Conservation (phyloP, 805 yeast genomes). For the Ogataea pilisensis region DNA sequence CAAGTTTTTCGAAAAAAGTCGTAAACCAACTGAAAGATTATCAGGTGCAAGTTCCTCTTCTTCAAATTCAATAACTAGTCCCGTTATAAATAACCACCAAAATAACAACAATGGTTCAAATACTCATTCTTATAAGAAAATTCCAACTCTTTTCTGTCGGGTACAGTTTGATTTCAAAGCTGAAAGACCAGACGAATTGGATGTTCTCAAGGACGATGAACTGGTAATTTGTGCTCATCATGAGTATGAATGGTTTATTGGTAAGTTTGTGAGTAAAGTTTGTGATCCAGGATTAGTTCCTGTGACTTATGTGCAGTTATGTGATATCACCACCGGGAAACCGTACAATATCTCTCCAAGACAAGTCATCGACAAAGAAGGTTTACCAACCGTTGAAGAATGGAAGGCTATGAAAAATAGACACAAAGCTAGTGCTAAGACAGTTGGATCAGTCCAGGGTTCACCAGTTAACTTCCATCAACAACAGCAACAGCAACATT, state of each 20-base stretch:
- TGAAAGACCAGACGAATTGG: conserved; percentile 78
- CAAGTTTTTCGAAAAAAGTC: conserved; percentile 66
- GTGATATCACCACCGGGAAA: conserved; percentile 68
- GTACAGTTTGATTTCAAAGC: conserved; percentile 86
- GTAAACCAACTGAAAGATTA: conserved; percentile 32
- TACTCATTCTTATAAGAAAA: conserved; percentile 28
- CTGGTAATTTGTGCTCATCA: conserved; percentile 94
- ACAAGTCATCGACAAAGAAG: conserved; percentile 54
- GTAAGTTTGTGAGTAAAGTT: conserved; percentile 88
- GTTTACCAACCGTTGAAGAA: conserved; percentile 88
- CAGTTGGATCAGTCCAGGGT: conserved; percentile 25
- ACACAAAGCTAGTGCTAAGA: conserved; percentile 80
- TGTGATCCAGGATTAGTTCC: conserved; percentile 99
- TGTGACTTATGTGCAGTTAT: conserved; percentile 78
- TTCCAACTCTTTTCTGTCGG: conserved; percentile 63
- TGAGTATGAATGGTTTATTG: conserved; percentile 95
- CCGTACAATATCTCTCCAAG: conserved; percentile 46
- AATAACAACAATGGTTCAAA: conserved; percentile 2
- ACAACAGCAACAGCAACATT: conserved; percentile 11
- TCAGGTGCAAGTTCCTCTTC: conserved; percentile 7
- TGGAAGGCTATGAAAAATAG: conserved; percentile 91
- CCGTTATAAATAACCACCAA: conserved; percentile 5
- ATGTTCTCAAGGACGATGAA: conserved; percentile 80
- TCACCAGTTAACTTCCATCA: conserved; percentile 4
- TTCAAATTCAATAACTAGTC: conserved; percentile 20